Conservation (phyloP, 768 basidiomycete genomes). For the Gloeopeniophorella convolvens region DNA sequence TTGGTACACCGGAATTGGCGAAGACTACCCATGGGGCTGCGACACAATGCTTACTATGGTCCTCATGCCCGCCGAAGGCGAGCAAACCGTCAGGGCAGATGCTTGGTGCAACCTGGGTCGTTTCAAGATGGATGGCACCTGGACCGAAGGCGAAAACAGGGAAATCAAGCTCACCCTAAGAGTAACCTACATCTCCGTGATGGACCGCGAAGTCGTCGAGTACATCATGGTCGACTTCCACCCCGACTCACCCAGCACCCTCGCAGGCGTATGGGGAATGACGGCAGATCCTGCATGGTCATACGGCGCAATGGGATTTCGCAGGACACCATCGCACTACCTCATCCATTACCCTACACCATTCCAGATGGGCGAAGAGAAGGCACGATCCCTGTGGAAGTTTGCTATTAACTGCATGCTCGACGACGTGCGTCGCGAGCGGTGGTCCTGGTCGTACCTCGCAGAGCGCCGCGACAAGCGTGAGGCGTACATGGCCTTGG, state of each 20-base stretch:
- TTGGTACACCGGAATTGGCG: neutral
- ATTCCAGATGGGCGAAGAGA: slow-evolving; percentile 21
- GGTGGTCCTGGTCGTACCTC: slow-evolving; percentile 29
- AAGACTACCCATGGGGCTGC: neutral
- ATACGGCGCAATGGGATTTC: slow-evolving; percentile 21
- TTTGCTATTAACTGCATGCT: slow-evolving; percentile 26
- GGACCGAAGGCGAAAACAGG: slow-evolving; percentile 14
- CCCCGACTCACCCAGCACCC: slow-evolving; percentile 1
- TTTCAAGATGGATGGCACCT: slow-evolving; percentile 18
- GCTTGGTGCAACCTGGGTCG: slow-evolving; percentile 12
- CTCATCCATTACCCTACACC: slow-evolving; percentile 24
- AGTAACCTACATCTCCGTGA: no score
- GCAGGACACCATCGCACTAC: slow-evolving; percentile 21
- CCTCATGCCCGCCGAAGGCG: slow-evolving; percentile 4
- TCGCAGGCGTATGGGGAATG: slow-evolving; percentile 1
- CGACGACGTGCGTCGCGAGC: slow-evolving; percentile 21
- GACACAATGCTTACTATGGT: slow-evolving; percentile 11
- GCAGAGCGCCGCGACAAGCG: slow-evolving; percentile 26
- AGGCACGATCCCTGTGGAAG: slow-evolving; percentile 27
- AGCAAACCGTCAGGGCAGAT: slow-evolving; percentile 3
- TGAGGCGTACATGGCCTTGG: slow-evolving; percentile 24
- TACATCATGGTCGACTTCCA: neutral
- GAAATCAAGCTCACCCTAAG: slow-evolving; percentile 18
- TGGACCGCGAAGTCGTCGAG: neutral
- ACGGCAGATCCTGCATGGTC: neutral